These are phyloP conservation scores for Umbelopsis ramanniana DNA, from an alignment of 192 early-diverging fungal genomes.

Conservation along the genomic window DNA sequence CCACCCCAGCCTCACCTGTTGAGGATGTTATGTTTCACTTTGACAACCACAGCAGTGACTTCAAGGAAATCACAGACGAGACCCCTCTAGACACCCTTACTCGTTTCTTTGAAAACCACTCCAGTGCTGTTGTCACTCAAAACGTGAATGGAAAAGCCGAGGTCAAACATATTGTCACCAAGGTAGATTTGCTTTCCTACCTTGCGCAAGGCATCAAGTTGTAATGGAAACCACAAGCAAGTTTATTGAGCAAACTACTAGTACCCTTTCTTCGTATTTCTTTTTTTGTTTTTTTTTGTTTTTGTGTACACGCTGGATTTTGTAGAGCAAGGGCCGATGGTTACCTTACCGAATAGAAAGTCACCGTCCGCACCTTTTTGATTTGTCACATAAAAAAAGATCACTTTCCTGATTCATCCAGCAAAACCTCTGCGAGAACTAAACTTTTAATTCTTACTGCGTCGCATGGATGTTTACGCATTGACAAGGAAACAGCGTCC, in stretches of 20 bases:
- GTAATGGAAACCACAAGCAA: neutral
- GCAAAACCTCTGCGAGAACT: neutral
- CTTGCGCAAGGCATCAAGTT: constrained; percentile 64
- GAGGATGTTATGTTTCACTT: constrained; percentile 81
- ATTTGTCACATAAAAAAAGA: neutral
- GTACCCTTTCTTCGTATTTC: too few species aligned
- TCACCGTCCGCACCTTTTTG: neutral
- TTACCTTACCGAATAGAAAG: neutral
- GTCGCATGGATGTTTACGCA: constrained; percentile 37
- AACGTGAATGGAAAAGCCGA: constrained; percentile 57
- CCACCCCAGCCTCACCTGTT: constrained; percentile 66
- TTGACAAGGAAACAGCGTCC: constrained; percentile 32
- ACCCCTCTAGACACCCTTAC: constrained; percentile 85
- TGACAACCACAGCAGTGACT: constrained; percentile 68
- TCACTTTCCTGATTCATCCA: neutral
- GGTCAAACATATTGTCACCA: constrained; percentile 89
- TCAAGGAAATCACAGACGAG: constrained; percentile 84
- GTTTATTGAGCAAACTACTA: too few species aligned
- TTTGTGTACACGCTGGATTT: neutral
- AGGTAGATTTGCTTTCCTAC: constrained; percentile 87
- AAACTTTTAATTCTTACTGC: neutral
- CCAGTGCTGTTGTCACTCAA: constrained; percentile 86
- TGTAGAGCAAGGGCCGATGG: too few species aligned
- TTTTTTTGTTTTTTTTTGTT: neutral
- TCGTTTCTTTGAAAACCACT: constrained; percentile 92